phyloP scores from a whole-genome alignment of 805 yeast species.

The Ogataea pini region DNA sequence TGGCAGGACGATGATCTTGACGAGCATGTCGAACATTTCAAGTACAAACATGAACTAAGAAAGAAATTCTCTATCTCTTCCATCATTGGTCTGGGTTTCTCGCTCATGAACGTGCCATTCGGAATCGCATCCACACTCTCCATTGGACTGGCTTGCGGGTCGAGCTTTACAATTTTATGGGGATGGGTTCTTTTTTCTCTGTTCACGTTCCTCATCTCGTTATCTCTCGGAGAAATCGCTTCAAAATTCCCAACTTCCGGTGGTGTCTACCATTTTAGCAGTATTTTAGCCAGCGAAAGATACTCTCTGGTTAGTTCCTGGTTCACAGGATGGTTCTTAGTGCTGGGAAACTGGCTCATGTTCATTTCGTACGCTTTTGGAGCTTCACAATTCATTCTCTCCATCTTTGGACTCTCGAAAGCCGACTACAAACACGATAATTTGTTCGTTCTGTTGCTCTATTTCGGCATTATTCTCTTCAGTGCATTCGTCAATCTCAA shows the following conservation, averaged over 20 bases:
- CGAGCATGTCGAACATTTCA: slow-evolving; percentile 69
- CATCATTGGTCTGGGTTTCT: slow-evolving; percentile 75
- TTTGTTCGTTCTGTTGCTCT: slow-evolving; percentile 56
- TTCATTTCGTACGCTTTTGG: slow-evolving; percentile 72
- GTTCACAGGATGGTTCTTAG: slow-evolving; percentile 76
- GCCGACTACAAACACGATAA: slow-evolving; percentile 58
- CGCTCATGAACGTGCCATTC: slow-evolving; percentile 80
- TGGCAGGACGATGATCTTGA: slow-evolving; percentile 46
- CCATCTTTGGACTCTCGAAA: slow-evolving; percentile 63
- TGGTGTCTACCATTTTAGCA: slow-evolving; percentile 76
- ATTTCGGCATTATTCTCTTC: slow-evolving; percentile 52
- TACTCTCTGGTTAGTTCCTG: slow-evolving; percentile 64
- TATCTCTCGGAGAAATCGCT: slow-evolving; percentile 75
- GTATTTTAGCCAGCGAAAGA: slow-evolving; percentile 60
- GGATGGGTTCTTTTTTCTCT: slow-evolving; percentile 72
- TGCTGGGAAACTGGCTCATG: slow-evolving; percentile 78
- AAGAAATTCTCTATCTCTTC: slow-evolving; percentile 69
- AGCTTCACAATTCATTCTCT: slow-evolving; percentile 71
- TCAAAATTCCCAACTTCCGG: slow-evolving; percentile 78
- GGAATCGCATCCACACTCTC: slow-evolving; percentile 75
- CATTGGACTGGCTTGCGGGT: slow-evolving; percentile 73
- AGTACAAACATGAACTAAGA: slow-evolving; percentile 69
- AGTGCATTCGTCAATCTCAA: slow-evolving; percentile 66
- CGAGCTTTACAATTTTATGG: slow-evolving; percentile 70
- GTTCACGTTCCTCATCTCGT: slow-evolving; percentile 62